Base-by-base conservation (phyloP, 1,284 basidiomycete genomes). In the Ceratobasidium sp. region DNA sequence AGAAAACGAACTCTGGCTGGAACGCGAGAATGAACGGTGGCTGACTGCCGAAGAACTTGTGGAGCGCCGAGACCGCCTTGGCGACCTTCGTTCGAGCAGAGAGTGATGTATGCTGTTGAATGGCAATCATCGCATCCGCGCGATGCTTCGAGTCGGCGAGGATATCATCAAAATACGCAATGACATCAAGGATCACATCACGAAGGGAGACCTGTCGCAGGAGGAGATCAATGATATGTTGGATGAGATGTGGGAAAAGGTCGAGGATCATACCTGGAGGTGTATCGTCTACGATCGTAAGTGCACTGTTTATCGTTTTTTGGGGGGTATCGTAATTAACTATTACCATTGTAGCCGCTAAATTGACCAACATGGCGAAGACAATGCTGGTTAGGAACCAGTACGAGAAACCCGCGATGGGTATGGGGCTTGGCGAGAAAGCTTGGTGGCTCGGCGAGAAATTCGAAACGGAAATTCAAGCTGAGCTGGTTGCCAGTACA, bases 71-170 rank as follows among this genome's bases (percentile, higher is more conserved):
- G 4, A 4, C 4, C 12, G 27, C 18, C 57, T 60, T 4, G 23
- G 33, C 4, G 6, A 60, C 18, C 16, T 33, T 18, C 57, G 27
- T 23, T 16, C 16, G 27, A 35, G 16, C 18, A 1, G 12, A 18
- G 23, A 33, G 33, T 23, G 16, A 5, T 23, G 23, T 18, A 33
- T 35, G 16, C 14, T 60, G 12, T 12, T 60, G 27, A 60, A 60
- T 27, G 14, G 57, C 27, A 60, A 60, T 33, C 57, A 60, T 60
- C 57, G 57, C n/a, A 60, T 60, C 23, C 57, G 18, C 18, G 57
- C 57, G 14, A 60, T 60, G 57, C 16, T 60, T 23, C 6, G 12
- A 14, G 23, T 6, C 6, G 50, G 50, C 5, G 50, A 52, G 50
- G 50, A 52, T 10, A 23, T 23, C 20, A 52, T 23, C 18, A 52